These are phyloP conservation scores for Obba rivulosa DNA, from an alignment of 768 basidiomycete genomes.

Conservation along the genomic window DNA sequence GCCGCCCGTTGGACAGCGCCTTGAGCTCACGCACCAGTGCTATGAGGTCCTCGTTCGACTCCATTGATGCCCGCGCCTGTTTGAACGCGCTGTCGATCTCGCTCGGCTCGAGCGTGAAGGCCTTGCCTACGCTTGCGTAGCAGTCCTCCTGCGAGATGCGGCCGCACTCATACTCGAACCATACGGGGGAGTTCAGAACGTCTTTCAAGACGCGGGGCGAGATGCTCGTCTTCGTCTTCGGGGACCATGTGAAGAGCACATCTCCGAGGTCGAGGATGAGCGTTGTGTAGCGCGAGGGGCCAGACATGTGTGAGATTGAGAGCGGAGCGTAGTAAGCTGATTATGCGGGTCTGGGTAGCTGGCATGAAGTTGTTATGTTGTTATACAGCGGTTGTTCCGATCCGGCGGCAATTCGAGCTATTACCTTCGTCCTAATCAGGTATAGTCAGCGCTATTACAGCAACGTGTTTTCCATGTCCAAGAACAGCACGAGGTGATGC, in stretches of 20 bases:
- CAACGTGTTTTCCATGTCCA: too few relatives aligned
- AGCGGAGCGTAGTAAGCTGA: too few relatives aligned
- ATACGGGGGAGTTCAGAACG: conserved; percentile 41
- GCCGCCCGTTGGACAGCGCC: conserved; percentile 25
- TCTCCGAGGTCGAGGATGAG: conserved; percentile 53
- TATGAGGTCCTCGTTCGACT: conserved; percentile 33
- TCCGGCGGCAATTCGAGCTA: too few relatives aligned
- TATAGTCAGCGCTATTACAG: too few relatives aligned
- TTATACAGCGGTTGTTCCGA: too few relatives aligned
- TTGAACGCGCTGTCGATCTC: conserved; percentile 42
- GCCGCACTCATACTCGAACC: conserved; percentile 52
- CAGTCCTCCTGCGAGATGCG: conserved; percentile 38
- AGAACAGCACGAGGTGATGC: too few relatives aligned
- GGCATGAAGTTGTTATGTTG: too few relatives aligned
- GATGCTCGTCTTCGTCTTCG: conserved; percentile 38
- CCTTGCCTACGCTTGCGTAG: conserved; percentile 34
- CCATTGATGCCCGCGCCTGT: conserved; percentile 43
- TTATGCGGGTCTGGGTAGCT: too few relatives aligned
- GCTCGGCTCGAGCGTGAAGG: conserved; percentile 29
- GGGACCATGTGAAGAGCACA: conserved; percentile 51
- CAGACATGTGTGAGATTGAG: too few relatives aligned
- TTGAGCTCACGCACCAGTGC: conserved; percentile 42
- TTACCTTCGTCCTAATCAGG: too few relatives aligned
- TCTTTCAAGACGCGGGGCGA: conserved; percentile 34
- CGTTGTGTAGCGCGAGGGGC: conserved; percentile 10